These are phyloP conservation scores for Cryptosporidium viatorum DNA, from an alignment of 169 alveolate genomes.

Conservation along the genomic window DNA sequence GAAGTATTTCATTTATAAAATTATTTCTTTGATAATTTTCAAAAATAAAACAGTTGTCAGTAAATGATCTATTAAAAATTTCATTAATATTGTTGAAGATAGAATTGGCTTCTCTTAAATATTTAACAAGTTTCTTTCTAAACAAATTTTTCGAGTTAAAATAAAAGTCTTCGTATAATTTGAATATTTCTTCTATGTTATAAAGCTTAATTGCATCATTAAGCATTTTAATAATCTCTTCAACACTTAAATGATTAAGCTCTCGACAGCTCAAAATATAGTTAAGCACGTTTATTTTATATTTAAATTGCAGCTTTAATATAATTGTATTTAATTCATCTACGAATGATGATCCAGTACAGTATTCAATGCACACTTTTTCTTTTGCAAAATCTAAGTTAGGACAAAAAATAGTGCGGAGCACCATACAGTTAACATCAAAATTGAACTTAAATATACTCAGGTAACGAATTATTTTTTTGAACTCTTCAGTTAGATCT, in stretches of 20 bases:
- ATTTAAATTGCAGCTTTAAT: conserved; percentile 15
- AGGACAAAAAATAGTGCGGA: background rate
- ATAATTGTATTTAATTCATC: background rate
- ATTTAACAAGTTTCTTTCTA: conserved; percentile 4
- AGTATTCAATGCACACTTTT: background rate
- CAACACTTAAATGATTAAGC: background rate
- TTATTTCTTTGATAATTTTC: background rate
- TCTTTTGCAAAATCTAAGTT: background rate
- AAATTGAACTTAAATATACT: background rate
- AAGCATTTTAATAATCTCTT: background rate
- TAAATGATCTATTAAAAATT: background rate
- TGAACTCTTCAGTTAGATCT: background rate
- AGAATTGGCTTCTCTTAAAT: background rate
- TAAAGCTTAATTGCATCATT: background rate
- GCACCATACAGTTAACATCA: background rate
- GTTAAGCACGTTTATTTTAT: background rate
- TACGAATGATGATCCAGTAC: background rate
- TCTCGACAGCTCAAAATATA: conserved; percentile 3
- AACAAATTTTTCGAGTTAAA: conserved; percentile 2
- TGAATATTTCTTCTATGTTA: background rate
- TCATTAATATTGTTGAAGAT: background rate
- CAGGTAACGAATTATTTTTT: background rate
- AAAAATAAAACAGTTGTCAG: background rate
- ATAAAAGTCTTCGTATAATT: background rate
- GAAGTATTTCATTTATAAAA: conserved; percentile 6